phyloP scores from a whole-genome alignment of 768 basidiomycete species.

The Hydnum rufescens region DNA sequence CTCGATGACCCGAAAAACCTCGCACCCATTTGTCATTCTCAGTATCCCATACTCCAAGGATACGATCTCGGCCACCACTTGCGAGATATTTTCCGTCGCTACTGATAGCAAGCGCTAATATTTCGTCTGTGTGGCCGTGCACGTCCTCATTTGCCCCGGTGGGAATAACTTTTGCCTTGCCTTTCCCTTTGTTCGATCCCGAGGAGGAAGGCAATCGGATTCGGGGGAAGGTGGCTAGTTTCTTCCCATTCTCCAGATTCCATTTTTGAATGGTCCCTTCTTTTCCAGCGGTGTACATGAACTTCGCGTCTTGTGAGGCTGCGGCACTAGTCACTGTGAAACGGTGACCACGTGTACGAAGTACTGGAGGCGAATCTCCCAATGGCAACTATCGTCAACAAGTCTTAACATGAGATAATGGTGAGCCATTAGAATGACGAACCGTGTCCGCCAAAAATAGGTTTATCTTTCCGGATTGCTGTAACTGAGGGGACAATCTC shows the following conservation, averaged over 20 bases:
- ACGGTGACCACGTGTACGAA: conserved; percentile 55
- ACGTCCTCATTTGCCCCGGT: conserved; percentile 19
- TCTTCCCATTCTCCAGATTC: conserved; percentile 48
- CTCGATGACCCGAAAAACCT: conserved; percentile 60
- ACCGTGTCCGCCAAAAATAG: conserved; percentile 59
- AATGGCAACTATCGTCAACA: no score
- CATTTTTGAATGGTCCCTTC: conserved; percentile 80
- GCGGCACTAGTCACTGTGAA: conserved; percentile 68
- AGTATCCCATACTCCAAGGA: conserved; percentile 72
- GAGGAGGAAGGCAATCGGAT: conserved; percentile 16
- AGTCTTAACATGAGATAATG: no score
- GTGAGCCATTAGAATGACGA: no score
- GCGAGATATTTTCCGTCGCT: conserved; percentile 70
- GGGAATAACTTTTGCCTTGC: conserved; percentile 36
- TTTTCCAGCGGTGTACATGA: conserved; percentile 79
- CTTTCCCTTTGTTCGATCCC: conserved; percentile 21
- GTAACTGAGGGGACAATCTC: conserved; percentile 26
- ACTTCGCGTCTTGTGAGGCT: conserved; percentile 46
- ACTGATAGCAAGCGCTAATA: conserved; percentile 67
- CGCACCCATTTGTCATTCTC: conserved; percentile 58
- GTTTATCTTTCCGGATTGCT: conserved; percentile 76
- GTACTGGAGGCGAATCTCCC: conserved; percentile 22
- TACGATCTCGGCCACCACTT: conserved; percentile 70
- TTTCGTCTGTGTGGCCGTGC: conserved; percentile 71
- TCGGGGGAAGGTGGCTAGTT: conserved; percentile 40